Percentiles rank a stretch among this genome's conserved stretches.
Conservation (phyloP, 1,284 basidiomycete species). For the Exobasidium cylindrosporum region DNA sequence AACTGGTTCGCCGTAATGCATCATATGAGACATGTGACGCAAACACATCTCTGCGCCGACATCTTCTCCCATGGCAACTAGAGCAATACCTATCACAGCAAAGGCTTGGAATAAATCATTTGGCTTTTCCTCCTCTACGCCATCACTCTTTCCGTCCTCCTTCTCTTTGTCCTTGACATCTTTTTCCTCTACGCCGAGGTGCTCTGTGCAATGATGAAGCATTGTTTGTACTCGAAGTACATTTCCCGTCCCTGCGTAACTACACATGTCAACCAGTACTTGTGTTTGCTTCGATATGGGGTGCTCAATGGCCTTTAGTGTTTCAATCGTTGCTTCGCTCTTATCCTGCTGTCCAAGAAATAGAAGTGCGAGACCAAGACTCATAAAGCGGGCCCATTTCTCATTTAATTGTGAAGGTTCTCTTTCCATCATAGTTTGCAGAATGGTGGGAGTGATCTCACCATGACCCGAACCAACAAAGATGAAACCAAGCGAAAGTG, state of each 20-base stretch:
- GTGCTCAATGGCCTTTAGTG: constrained; percentile 90
- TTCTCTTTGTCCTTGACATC: constrained; percentile 41
- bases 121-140: constrained; percentile 62
- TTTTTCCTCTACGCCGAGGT: constrained; percentile 64
- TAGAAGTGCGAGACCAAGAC: constrained; percentile 81
- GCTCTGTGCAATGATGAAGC: constrained; percentile 90
- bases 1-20: constrained; percentile 95
- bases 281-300: constrained; percentile 86
- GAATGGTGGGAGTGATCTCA: constrained; percentile 81
- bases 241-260: constrained; percentile 92
- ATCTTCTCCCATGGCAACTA: constrained; percentile 98
- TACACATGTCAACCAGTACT: constrained; percentile 88
- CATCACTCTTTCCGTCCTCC: constrained; percentile 31
- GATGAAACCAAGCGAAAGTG: constrained; percentile 87
- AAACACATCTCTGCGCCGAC: constrained; percentile 83
- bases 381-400: constrained; percentile 91
- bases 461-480: constrained; percentile 94
- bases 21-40: constrained; percentile 58
- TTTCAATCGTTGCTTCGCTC: constrained; percentile 91
- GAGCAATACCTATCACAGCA: constrained; percentile 86
- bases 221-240: constrained; percentile 90
- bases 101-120: constrained; percentile 88
- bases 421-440: constrained; percentile 80
- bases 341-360: constrained; percentile 68
- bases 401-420: constrained; percentile 47